Evolutionary conservation across 106 monocot species (phyloP).

Genomic region (Amphibolis antarctica): DNA sequence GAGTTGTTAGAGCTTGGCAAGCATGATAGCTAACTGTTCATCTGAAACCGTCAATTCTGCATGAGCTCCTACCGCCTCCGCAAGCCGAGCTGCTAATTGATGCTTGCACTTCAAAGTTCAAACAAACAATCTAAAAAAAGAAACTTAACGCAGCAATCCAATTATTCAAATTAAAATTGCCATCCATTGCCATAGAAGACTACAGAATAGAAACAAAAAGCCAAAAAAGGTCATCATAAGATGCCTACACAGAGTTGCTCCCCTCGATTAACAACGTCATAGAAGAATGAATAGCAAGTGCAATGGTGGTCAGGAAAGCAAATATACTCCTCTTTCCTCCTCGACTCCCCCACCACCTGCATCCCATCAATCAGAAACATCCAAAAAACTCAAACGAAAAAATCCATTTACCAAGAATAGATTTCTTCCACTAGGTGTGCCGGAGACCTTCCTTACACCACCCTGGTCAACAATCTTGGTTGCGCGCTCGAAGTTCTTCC

Average conservation of each 20-base stretch:
- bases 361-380: not conserved
- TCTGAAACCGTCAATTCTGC: slow-evolving; percentile 55
- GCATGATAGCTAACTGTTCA: slow-evolving; percentile 69
- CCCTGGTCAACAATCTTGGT: slow-evolving; percentile 22
- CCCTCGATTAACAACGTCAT: slow-evolving; percentile 68
- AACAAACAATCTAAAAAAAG: not conserved
- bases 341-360: slow-evolving; percentile 85
- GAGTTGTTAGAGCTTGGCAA: slow-evolving; percentile 45
- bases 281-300: slow-evolving; percentile 94
- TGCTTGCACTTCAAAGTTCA: slow-evolving; percentile 70
- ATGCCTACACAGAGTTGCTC: slow-evolving; percentile 75
- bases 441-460: slow-evolving; percentile 19
- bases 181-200: not conserved
- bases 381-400: not conserved
- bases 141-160: not conserved
- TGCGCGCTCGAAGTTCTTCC: slow-evolving; percentile 27
- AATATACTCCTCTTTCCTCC: slow-evolving; percentile 75
- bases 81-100: slow-evolving; percentile 78
- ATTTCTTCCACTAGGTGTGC: slow-evolving; percentile 15
- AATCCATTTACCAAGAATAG: slow-evolving; percentile 14
- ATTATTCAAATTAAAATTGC: not conserved
- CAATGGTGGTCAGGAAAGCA: slow-evolving; percentile 84
- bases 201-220: not conserved
- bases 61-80: slow-evolving; percentile 56
- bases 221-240: not conserved